phyloP scores from a whole-genome alignment of 1,284 basidiomycete genomes.

The Ustilago loliicola region DNA sequence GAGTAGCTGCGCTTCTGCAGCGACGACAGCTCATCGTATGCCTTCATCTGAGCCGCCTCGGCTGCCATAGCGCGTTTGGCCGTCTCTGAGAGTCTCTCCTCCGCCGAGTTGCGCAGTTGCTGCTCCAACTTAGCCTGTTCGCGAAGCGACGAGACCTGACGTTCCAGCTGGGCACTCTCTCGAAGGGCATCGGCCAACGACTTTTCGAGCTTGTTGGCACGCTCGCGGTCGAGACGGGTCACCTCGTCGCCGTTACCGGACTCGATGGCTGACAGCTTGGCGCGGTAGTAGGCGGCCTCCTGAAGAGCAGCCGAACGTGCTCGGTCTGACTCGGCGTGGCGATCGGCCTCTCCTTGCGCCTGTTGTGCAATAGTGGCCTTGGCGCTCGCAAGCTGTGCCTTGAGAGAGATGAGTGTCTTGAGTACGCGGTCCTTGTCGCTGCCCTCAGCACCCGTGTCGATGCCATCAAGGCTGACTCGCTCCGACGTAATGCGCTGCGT shows the following conservation, averaged over 20 bases:
- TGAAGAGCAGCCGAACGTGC: conserved; percentile 84
- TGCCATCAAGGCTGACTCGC: conserved; percentile 51
- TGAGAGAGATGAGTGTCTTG: conserved; percentile 84
- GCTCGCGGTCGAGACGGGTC: conserved; percentile 82
- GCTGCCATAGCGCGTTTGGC: conserved; percentile 83
- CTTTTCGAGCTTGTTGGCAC: conserved; percentile 83
- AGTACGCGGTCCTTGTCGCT: conserved; percentile 74
- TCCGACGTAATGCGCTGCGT: conserved; percentile 40
- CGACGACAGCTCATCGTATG: conserved; percentile 79
- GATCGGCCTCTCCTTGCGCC: conserved; percentile 81
- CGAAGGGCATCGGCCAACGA: conserved; percentile 81
- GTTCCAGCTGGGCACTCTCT: conserved; percentile 81
- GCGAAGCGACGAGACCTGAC: conserved; percentile 74
- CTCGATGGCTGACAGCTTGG: conserved; percentile 90
- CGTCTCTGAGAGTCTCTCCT: conserved; percentile 84
- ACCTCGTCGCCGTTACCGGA: conserved; percentile 78
- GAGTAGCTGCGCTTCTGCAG: conserved; percentile 79
- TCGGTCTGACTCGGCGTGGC: conserved; percentile 84
- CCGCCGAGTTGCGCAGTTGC: conserved; percentile 78
- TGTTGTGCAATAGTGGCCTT: conserved; percentile 83
- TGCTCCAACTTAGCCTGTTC: conserved; percentile 76
- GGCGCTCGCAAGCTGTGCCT: conserved; percentile 87
- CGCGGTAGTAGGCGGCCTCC: conserved; percentile 95
- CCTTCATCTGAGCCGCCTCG: conserved; percentile 83
- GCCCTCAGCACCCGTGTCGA: conserved; percentile 71